These are phyloP conservation scores for Diaporthe vaccinii DNA, from an alignment of 2,329 filamentous ascomycete species.

Conservation along the genomic window DNA sequence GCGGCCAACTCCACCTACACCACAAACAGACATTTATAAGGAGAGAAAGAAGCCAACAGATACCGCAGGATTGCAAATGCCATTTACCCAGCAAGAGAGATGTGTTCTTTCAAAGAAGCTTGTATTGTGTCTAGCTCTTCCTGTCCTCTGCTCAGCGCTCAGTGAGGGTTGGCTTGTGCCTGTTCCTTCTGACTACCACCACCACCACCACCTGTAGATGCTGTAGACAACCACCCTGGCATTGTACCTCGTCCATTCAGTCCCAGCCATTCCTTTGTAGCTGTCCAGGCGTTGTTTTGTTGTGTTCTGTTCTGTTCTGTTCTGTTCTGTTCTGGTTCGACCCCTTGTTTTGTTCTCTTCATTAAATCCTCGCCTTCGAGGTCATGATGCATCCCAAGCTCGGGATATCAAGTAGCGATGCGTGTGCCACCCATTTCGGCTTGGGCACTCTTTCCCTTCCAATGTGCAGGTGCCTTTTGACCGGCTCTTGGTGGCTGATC, in stretches of 20 bases:
- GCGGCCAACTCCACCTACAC: not conserved
- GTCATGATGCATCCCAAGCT: not conserved
- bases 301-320: not conserved
- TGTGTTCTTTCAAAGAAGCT: not conserved
- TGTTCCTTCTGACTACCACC: constrained; percentile 23
- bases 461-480: not conserved
- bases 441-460: not conserved
- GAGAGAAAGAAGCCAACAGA: not conserved
- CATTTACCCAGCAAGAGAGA: not conserved
- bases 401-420: not conserved
- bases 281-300: not conserved
- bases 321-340: not conserved
- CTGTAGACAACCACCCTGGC: not conserved
- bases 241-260: not conserved
- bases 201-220: constrained; percentile 27
- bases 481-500: not conserved
- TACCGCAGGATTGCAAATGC: not conserved
- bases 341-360: not conserved
- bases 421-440: not conserved
- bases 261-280: not conserved
- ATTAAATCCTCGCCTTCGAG: not conserved
- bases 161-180: constrained; percentile 22
- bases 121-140: constrained; percentile 27
- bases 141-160: not conserved
- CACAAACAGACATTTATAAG: not conserved